These are phyloP conservation scores for Ploettnerulaceae sp. DNA, from an alignment of 2,329 filamentous ascomycete species.

Conservation along the genomic window DNA sequence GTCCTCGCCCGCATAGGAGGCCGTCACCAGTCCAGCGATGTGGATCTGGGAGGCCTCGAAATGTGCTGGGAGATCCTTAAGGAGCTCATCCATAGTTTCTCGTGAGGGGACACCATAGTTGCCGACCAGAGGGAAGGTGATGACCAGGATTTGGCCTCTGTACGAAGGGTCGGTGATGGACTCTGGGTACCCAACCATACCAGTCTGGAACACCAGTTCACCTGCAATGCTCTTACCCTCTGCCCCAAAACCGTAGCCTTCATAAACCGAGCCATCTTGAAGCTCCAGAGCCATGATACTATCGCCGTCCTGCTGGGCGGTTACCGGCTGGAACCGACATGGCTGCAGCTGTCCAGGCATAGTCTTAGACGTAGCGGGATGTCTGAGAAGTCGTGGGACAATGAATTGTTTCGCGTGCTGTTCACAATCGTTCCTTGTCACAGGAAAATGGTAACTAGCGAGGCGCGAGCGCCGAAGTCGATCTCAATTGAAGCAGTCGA, in stretches of 20 bases:
- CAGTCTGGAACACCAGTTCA: constrained; percentile 98
- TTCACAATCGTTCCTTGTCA: too few species aligned
- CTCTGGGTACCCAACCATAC: constrained; percentile 98
- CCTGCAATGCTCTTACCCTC: constrained; percentile 82
- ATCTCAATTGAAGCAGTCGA: too few species aligned
- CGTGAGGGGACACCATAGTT: constrained; percentile 96
- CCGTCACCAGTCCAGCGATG: constrained; percentile 84
- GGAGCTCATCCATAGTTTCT: constrained; percentile 76
- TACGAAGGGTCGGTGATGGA: constrained; percentile 85
- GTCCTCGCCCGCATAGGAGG: constrained; percentile 89
- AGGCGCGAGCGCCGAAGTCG: too few species aligned
- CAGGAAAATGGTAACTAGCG: too few species aligned
- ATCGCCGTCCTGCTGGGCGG: constrained; percentile 40
- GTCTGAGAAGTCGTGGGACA: not conserved
- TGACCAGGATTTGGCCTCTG: constrained; percentile 88
- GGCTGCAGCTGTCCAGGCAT: constrained; percentile 11
- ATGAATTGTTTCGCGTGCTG: not conserved
- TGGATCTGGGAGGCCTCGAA: constrained; percentile 94
- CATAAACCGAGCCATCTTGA: constrained; percentile 83
- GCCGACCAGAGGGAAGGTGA: constrained; percentile 91
- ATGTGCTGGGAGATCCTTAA: constrained; percentile 81
- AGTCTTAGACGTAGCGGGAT: not conserved
- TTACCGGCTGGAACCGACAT: constrained; percentile 12
- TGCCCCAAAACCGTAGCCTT: constrained; percentile 95
- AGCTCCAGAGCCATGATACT: constrained; percentile 82